Evolutionary conservation across 75 land plant species (phyloP).

Genomic region (Picea sitchensis): DNA sequence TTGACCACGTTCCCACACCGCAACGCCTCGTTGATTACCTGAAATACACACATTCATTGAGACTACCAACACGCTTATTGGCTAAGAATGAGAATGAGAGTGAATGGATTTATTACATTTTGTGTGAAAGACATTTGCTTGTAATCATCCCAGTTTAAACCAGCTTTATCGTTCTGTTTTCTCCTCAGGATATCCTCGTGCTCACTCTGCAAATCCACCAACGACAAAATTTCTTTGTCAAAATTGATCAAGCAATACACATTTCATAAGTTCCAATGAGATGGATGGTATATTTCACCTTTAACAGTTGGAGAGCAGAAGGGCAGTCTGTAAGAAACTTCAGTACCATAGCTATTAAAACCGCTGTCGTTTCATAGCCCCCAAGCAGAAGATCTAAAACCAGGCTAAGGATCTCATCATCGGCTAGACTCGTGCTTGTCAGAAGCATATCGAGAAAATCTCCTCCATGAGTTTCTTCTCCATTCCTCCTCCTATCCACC

Average conservation of each 20-base stretch:
- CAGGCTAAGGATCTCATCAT: slow-evolving; percentile 52
- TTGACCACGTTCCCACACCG: slow-evolving; percentile 74
- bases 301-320: slow-evolving; percentile 25
- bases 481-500: slow-evolving; percentile 23
- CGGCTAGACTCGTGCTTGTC: slow-evolving; percentile 14
- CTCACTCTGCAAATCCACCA: too few species aligned
- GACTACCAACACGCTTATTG: background rate
- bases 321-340: slow-evolving; percentile 43
- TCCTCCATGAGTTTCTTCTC: background rate
- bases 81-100: background rate
- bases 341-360: slow-evolving; percentile 33
- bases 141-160: slow-evolving; percentile 49
- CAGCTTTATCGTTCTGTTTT: too few species aligned
- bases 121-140: slow-evolving; percentile 55
- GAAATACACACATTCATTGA: background rate
- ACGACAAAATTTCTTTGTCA: too few species aligned
- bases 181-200: too few species aligned
- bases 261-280: too few species aligned
- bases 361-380: slow-evolving; percentile 60
- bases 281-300: slow-evolving; percentile 16
- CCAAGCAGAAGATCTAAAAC: slow-evolving; percentile 54
- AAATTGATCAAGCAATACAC: too few species aligned
- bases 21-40: slow-evolving; percentile 59
- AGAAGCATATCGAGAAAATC: slow-evolving; percentile 60
- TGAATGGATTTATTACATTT: slow-evolving; percentile 16